Evolutionary conservation across 2,329 filamentous ascomycete species (phyloP), one percentile per base, ranked within the genome.

Genomic region (Trichophyton benhamiae): DNA sequence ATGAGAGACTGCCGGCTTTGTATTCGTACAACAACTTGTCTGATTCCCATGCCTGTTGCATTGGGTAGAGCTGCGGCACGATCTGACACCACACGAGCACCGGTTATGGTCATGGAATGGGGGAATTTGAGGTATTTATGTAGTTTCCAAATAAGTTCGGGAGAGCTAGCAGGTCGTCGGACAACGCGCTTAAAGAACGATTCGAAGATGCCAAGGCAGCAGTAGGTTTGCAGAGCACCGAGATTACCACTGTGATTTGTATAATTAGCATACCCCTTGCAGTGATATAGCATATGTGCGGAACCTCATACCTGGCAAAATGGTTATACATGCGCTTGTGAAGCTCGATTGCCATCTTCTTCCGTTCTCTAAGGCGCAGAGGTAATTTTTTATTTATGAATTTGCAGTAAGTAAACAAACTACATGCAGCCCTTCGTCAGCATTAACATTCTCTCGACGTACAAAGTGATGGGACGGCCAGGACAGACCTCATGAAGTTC

Each of bases 301-400:
- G 13, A 33, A 17, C 30, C 70, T 30, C 72, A 66, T 76, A 79
- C 67, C 64, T 66, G 25, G 79, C 78, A 64, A 80, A 78, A 22
- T 75, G 71, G 25, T 66, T 72, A 67, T 80, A 81, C 75, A 81
- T 77, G 27, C 68, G 63, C 53, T 70, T 63, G 62, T 81, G 78
- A n/a, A 80, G 69, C 7, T 71, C 65, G 46, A 69, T 68, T 9
- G 74, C 77, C 44, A 75, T 69, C 8, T 65, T 59, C 17, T 74
- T 72, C 44, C 76, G 69, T 48, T 73, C 67, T 22, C 64, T 65
- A 25, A 74, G 60, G n/a, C 70, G 65, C 17, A 77, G 67, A 27
- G 74, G 73, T 27, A 72, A 62, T 11, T 67, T 67, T 52, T 67
- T 71, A 62, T 69, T 69, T 30, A 69, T 58, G 59, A 66, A 70